Evolutionary conservation across 2,329 filamentous ascomycete genomes (phyloP), one percentile per base, ranked within the genome.

Genomic region (Cercospora sesami): DNA sequence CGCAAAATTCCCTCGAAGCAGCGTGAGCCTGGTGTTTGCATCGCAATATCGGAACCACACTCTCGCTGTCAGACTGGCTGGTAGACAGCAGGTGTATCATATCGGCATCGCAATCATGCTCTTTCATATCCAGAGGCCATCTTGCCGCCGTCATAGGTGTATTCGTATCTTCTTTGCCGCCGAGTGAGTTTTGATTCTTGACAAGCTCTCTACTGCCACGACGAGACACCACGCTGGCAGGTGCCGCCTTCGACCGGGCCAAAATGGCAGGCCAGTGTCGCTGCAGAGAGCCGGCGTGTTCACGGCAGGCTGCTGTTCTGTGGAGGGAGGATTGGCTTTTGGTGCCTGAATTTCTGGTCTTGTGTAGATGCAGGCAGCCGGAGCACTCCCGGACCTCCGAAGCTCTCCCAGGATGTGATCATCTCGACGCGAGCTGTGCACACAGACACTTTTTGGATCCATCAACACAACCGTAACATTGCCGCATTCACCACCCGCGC

Each of bases 351-450:
- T 51, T 51, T 26, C 45, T 51, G 45, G 4, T 23, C 8, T 51
- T 51, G 45, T 51, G 45, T 23, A 23, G 45, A 51, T 23, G 45
- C 18, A 51, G 45, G 45, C 45, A 23, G 45, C 45, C 45, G 21
- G 12, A 21, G 45, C 45, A 51, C 23, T 58, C 26, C 53, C 26
- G 30, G 21, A 39, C 14, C 30, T 60, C 57, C 57, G 57, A 60
- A 60, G 57, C 57, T 60, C 57, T 33, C 21, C 57, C 57, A 33
- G 30, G 57, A 21, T 39, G 57, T 33, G 57, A 60, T 60, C 30
- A 39, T 39, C 28, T 60, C 57, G 57, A 60, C 57, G 57, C 57
- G 30, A 60, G 57, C 30, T 60, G 33, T 36, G 30, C 57, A 60
- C 57, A 39, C 57, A 39, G 21, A 39, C 57, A 36, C 30, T 39